phyloP scores from a whole-genome alignment of 805 yeast species.

The Saccharomycopsis guyanensis region DNA sequence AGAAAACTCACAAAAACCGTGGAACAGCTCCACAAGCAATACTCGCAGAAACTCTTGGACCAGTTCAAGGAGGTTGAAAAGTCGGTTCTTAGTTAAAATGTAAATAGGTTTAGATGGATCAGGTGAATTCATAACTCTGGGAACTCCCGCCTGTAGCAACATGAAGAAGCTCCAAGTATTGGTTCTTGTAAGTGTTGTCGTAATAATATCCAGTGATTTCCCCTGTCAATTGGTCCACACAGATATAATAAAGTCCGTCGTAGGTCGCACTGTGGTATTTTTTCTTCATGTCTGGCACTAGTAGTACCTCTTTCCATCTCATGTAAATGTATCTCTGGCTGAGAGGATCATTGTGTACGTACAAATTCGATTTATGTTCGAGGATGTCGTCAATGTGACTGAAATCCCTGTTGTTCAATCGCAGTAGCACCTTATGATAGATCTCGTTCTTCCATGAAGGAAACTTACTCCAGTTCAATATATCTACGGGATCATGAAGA shows the following conservation, averaged over 20 bases:
- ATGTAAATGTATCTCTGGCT: conserved; percentile 56
- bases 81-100: conserved; percentile 22
- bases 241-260: conserved; percentile 87
- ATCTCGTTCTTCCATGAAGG: conserved; percentile 13
- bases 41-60: conserved; percentile 47
- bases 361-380: conserved; percentile 10
- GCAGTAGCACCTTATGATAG: conserved; percentile 6
- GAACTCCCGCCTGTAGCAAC: conserved; percentile 41
- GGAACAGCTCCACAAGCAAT: conserved; percentile 65
- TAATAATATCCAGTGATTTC: conserved; percentile 73
- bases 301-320: conserved; percentile 92
- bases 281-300: conserved; percentile 67
- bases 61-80: conserved; percentile 51
- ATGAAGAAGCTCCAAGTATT: conserved; percentile 60
- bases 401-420: not conserved
- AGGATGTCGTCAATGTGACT: not conserved
- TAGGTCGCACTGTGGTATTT: conserved; percentile 63
- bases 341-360: conserved; percentile 27
- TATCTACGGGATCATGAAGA: conserved; percentile 14
- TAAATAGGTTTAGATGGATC: not conserved
- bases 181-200: conserved; percentile 74
- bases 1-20: conserved; percentile 49
- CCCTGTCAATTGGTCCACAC: conserved; percentile 72
- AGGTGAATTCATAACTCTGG: conserved; percentile 5
- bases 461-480: conserved; percentile 17